phyloP scores from a whole-genome alignment of 371 early-diverging fungal genomes.

The Rhizopus delemar region DNA sequence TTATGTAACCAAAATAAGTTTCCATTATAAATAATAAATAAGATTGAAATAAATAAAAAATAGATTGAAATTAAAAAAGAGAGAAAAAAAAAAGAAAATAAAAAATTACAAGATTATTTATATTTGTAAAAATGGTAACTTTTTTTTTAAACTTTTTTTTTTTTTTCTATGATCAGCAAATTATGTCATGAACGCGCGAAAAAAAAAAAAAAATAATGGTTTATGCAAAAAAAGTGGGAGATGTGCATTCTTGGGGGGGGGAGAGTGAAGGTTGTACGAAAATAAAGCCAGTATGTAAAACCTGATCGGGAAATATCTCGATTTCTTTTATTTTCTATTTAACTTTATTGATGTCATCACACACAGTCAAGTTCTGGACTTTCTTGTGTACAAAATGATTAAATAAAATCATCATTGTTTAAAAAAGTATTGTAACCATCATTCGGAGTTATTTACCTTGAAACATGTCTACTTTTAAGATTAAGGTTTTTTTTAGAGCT shows the following conservation, averaged over 20 bases:
- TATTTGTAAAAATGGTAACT: slow-evolving; percentile 10
- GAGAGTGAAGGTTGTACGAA: slow-evolving; percentile 8
- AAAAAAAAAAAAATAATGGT: slow-evolving; percentile 20
- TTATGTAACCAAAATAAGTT: slow-evolving; percentile 65
- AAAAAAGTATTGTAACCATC: background rate
- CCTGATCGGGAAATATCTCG: slow-evolving; percentile 32
- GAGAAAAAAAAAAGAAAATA: slow-evolving; percentile 10
- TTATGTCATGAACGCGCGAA: slow-evolving; percentile 32
- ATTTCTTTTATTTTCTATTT: slow-evolving; percentile 7
- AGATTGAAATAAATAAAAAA: slow-evolving; percentile 5
- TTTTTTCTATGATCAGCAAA: slow-evolving; percentile 34
- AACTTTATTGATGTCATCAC: slow-evolving; percentile 22
- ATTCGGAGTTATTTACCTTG: no score
- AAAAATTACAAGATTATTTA: slow-evolving; percentile 7
- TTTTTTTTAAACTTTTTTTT: slow-evolving; percentile 29
- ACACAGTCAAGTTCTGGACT: slow-evolving; percentile 17
- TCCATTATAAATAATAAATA: slow-evolving; percentile 32
- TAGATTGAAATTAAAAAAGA: background rate
- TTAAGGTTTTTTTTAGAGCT: no score
- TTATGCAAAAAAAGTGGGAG: slow-evolving; percentile 26
- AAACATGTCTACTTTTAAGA: no score
- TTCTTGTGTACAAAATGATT: background rate
- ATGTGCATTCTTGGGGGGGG: slow-evolving; percentile 30
- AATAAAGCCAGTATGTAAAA: background rate
- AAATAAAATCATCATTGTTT: background rate